phyloP scores from a whole-genome alignment of 305 asterid genomes.

The Plantago lanceolata region DNA sequence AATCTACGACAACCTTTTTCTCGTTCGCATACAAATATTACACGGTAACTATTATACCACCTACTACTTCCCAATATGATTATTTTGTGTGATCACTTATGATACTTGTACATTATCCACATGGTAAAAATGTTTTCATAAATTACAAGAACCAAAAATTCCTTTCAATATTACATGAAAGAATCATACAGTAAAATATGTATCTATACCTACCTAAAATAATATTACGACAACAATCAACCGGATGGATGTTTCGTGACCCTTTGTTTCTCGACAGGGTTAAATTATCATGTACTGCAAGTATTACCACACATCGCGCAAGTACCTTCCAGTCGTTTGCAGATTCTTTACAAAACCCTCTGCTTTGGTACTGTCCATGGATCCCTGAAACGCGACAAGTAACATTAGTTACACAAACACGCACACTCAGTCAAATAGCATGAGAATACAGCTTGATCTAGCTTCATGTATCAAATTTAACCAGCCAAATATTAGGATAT shows the following conservation, averaged over 20 bases:
- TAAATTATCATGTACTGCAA: not conserved
- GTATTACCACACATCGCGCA: constrained; percentile 83
- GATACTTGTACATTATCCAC: not conserved
- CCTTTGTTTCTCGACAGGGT: constrained; percentile 4
- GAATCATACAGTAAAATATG: constrained; percentile 19
- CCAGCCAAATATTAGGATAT: not conserved
- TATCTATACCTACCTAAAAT: constrained; percentile 10
- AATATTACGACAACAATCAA: constrained; percentile 20
- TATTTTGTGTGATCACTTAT: not conserved
- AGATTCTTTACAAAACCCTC: constrained; percentile 90
- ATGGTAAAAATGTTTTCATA: constrained; percentile 21
- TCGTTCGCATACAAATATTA: not conserved
- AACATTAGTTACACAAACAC: not conserved
- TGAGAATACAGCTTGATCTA: no score
- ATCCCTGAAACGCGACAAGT: constrained; percentile 53
- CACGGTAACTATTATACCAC: not conserved
- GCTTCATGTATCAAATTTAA: not conserved
- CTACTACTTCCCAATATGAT: not conserved
- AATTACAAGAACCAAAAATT: constrained; percentile 36
- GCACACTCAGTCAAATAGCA: no score
- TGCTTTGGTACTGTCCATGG: constrained; percentile 66
- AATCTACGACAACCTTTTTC: not conserved
- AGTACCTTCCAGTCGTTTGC: constrained; percentile 71
- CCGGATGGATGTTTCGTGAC: not conserved
- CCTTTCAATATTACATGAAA: constrained; percentile 9